Evolutionary conservation across 345 rosid genomes (phyloP).

Genomic region (Fremontodendron californicum): DNA sequence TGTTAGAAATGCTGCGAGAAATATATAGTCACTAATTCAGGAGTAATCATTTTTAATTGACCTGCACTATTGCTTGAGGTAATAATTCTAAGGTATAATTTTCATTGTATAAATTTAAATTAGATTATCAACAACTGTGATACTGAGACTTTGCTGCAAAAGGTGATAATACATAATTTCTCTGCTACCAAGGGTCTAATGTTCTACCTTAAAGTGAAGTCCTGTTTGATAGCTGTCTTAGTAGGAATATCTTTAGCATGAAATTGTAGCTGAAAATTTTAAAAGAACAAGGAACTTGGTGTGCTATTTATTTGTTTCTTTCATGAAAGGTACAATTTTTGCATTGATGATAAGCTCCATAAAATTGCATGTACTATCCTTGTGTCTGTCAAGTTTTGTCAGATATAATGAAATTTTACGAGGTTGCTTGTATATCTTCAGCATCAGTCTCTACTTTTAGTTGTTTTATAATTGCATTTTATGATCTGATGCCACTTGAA

Average conservation of each 20-base stretch:
- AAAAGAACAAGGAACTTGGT: neutral
- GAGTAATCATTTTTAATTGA: neutral
- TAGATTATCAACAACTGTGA: neutral
- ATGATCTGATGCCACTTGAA: conserved; percentile 18
- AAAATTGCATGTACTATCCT: neutral
- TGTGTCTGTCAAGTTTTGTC: neutral
- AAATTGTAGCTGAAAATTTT: neutral
- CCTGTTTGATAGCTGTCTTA: neutral
- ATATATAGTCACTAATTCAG: neutral
- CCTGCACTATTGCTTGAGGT: neutral
- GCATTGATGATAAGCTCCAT: neutral
- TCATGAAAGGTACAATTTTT: neutral
- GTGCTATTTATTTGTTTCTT: neutral
- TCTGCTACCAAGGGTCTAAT: neutral
- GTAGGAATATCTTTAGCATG: neutral
- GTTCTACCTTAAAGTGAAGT: neutral
- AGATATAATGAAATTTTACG: neutral
- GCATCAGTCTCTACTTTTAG: neutral
- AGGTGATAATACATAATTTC: neutral
- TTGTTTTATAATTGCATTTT: neutral
- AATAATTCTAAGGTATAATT: neutral
- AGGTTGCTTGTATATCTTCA: neutral
- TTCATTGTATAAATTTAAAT: neutral
- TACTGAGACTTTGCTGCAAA: neutral
- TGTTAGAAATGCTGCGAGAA: neutral